Base-by-base conservation (phyloP, 306 rosid genomes). In the Vicia sativa region DNA sequence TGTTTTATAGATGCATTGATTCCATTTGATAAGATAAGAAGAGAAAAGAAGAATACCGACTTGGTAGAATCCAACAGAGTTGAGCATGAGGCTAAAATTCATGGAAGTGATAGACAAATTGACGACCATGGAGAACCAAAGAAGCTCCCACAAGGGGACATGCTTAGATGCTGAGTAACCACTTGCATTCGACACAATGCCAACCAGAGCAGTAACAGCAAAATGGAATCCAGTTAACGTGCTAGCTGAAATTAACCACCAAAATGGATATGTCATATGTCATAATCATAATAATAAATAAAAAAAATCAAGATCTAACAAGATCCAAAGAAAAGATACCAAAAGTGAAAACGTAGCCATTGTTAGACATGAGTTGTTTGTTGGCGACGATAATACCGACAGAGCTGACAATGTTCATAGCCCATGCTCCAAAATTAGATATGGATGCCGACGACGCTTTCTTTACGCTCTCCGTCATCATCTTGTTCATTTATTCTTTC, bases 31-130 rank as follows among this genome's bases (percentile, higher is more conserved):
- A n/a, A n/a, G n/a, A 21, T 21, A 21, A 21, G 2, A 21, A 21
- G 2, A 21, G 23, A 21, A 21, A n/a, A n/a, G 23, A 21, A 21
- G 23, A 21, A 21, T 21, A 2, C 1, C 1, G 79, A 86, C 95
- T 75, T 88, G 97, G 85, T 88, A 91, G 70, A 91, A 91, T 56
- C 97, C 97, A 23, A 91, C 97, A 5, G 96, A 91, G 79, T 91
- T 91, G 52, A 91, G 85, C 97, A 91, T 91, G 72, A 91, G 97
- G 79, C 97, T 91, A 35, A 91, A 75, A 84, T 91, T 91, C 97
- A 91, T 91, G 57, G 87, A 95, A 0, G 96, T 85, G 72, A 91
- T 91, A 53, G 97, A 91, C 83, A 77, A 68, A 73, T 91, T 88
- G 31, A 96, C 96, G 58, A 91, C 93, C 28, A 83, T 60, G 39